Base-by-base conservation (phyloP, 1,284 basidiomycete species). In the Leccinum griseonigrum region DNA sequence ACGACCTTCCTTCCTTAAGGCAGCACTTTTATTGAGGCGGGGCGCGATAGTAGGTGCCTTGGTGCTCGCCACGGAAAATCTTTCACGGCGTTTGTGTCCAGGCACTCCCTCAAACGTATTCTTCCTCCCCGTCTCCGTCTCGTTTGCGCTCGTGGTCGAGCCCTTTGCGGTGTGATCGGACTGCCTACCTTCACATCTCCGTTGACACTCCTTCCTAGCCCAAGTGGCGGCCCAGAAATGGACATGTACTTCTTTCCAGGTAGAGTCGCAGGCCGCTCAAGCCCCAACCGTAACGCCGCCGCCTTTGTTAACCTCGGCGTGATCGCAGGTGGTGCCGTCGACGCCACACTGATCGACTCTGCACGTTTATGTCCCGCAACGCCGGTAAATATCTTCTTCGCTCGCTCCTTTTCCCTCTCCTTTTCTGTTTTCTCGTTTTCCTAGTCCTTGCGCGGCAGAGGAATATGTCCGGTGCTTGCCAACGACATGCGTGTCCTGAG, bases 71-170 rank as follows among this genome's bases (percentile, higher is more conserved):
- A 94, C 91, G 1, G 83, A 70, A 64, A 94, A 85, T 11, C 83
- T 83, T 71, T 91, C 88, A 38, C 88, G 77, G 59, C 91, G 79
- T 75, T 92, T 93, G 70, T 93, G 91, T 1, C 92, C 92, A 2
- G 91, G 91, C 2, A 92, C 86, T 38, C 90, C 90, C 0, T 91
- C 88, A 66, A 91, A 93, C 0, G 80, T 84, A 31, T 73, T 74
- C 58, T 74, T 76, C 55, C 56, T 67, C 48, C 14, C 60, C 22
- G 73, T 77, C 59, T 74, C 71, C 43, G 71, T 76, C 26, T 73
- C 74, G 40, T 63, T 71, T 26, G 68, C 68, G 22, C 60, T 69
- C 38, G 63, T 57, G 36, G 51, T 43, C 59, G 55, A 43, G 60
- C 56, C 56, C 57, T 60, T 52, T 60, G 67, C 2, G 64, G 54